These are phyloP conservation scores for Nigrospora sphaerica DNA, from an alignment of 2,329 filamentous ascomycete species.

Conservation along the genomic window DNA sequence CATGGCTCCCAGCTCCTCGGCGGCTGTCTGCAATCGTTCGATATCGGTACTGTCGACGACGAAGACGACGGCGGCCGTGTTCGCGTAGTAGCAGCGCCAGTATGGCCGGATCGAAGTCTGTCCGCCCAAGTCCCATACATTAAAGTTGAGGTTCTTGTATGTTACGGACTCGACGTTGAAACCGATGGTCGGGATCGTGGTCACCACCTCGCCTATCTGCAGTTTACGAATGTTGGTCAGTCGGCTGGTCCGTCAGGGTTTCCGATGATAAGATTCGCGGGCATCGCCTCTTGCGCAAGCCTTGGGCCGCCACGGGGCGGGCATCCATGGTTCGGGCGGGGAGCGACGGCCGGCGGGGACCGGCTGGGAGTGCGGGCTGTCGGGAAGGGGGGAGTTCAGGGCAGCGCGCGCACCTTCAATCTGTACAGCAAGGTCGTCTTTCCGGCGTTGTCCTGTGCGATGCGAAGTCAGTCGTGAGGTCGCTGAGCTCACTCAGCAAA, in stretches of 20 bases:
- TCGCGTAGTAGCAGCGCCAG: slow-evolving; percentile 99
- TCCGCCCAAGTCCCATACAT: slow-evolving; percentile 96
- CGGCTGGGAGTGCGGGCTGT: not conserved
- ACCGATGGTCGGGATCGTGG: slow-evolving; percentile 97
- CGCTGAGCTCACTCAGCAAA: not conserved
- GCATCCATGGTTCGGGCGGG: not conserved
- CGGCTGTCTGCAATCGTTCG: slow-evolving; percentile 84
- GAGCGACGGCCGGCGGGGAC: not conserved
- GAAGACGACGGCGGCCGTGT: slow-evolving; percentile 97
- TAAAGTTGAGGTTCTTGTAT: slow-evolving; percentile 97
- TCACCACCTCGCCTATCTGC: slow-evolving; percentile 96
- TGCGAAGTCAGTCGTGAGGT: slow-evolving; percentile 4
- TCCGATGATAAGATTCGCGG: not conserved
- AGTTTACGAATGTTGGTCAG: slow-evolving; percentile 4
- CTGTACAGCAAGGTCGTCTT: slow-evolving; percentile 97
- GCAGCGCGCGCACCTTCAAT: slow-evolving; percentile 62
- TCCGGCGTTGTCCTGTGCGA: slow-evolving; percentile 81
- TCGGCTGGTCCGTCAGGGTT: not conserved
- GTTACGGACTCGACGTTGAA: slow-evolving; percentile 99
- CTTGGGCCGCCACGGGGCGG: too few species aligned
- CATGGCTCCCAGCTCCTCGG: slow-evolving; percentile 91
- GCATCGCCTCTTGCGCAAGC: not conserved
- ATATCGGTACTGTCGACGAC: slow-evolving; percentile 98
- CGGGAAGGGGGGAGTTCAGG: not conserved
- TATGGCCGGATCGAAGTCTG: slow-evolving; percentile 99